A percentile compares a stretch with the other conserved stretches of the same genome.
Evolutionary conservation across 805 yeast species (phyloP).

Genomic region (Candida dendrica): DNA sequence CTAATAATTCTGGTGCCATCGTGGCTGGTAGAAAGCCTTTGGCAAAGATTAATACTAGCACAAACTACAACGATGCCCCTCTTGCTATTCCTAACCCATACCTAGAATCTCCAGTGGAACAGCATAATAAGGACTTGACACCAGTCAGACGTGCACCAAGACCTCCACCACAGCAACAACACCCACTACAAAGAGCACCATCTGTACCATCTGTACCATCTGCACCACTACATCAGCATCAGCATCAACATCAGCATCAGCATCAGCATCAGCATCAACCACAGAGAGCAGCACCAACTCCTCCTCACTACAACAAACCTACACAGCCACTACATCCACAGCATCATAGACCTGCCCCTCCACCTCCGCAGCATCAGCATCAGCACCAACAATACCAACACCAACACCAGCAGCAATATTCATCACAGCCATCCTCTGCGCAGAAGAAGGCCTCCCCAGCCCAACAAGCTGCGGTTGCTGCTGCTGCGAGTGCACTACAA

Average conservation of each 20-base stretch:
- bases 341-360: slow-evolving; percentile 7
- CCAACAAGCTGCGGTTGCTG: slow-evolving; percentile 27
- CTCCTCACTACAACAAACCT: slow-evolving; percentile 17
- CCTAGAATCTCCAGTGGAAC: slow-evolving; percentile 4
- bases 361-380: slow-evolving; percentile 8
- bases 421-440: neutral
- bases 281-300: neutral
- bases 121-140: slow-evolving; percentile 1
- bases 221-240: slow-evolving; percentile 3
- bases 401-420: slow-evolving; percentile 10
- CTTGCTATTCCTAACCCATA: slow-evolving; percentile 18
- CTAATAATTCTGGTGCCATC: neutral
- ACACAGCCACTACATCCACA: slow-evolving; percentile 23
- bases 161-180: slow-evolving; percentile 18
- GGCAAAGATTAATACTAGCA: slow-evolving; percentile 2
- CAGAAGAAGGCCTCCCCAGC: slow-evolving; percentile 13
- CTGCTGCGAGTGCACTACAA: slow-evolving; percentile 2
- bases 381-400: slow-evolving; percentile 7
- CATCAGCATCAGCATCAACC: slow-evolving; percentile 1
- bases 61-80: slow-evolving; percentile 5
- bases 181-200: neutral
- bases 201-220: neutral
- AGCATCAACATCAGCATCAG: slow-evolving; percentile 1
- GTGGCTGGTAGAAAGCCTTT: neutral
- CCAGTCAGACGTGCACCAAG: slow-evolving; percentile 23